These are phyloP conservation scores for Geosmithia putterillii DNA, from an alignment of 2,329 filamentous ascomycete species.

Conservation along the genomic window DNA sequence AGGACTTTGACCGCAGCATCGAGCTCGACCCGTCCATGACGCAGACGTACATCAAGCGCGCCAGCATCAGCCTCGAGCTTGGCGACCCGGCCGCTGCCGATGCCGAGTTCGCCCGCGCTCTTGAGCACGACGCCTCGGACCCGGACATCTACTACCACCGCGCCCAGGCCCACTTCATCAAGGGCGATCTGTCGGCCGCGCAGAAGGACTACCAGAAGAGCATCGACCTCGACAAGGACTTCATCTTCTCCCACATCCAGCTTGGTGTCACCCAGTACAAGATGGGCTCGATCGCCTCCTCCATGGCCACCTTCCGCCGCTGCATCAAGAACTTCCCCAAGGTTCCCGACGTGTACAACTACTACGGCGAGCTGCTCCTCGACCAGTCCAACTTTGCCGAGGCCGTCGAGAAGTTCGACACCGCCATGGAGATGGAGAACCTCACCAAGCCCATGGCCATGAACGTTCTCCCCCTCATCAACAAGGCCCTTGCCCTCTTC, in stretches of 20 bases:
- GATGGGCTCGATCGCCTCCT: slow-evolving; percentile 95
- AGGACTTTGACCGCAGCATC: slow-evolving; percentile 84
- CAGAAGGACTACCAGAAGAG: slow-evolving; percentile 99
- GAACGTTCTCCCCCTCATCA: slow-evolving; percentile 95
- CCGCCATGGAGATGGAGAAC: slow-evolving; percentile 97
- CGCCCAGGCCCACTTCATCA: slow-evolving; percentile 95
- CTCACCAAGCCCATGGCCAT: slow-evolving; percentile 86
- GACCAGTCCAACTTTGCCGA: slow-evolving; percentile 95
- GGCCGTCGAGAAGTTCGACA: slow-evolving; percentile 96
- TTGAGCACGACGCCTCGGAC: slow-evolving; percentile 74
- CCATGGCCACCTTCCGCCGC: slow-evolving; percentile 94
- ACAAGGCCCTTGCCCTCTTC: slow-evolving; percentile 94
- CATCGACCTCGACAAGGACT: slow-evolving; percentile 87
- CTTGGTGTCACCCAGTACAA: slow-evolving; percentile 99
- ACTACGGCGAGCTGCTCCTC: slow-evolving; percentile 92
- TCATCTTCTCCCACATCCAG: slow-evolving; percentile 99
- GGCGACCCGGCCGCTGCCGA: slow-evolving; percentile 80
- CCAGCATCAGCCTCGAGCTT: slow-evolving; percentile 93
- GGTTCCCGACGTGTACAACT: slow-evolving; percentile 97
- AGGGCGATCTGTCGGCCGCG: slow-evolving; percentile 82
- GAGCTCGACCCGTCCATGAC: slow-evolving; percentile 79
- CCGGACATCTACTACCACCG: slow-evolving; percentile 99
- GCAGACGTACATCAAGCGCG: slow-evolving; percentile 97
- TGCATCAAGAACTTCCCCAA: slow-evolving; percentile 98
- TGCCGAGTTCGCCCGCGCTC: slow-evolving; percentile 75